Evolutionary conservation across 257 asterid genomes (phyloP).

Genomic region (Fraxinus excelsior): DNA sequence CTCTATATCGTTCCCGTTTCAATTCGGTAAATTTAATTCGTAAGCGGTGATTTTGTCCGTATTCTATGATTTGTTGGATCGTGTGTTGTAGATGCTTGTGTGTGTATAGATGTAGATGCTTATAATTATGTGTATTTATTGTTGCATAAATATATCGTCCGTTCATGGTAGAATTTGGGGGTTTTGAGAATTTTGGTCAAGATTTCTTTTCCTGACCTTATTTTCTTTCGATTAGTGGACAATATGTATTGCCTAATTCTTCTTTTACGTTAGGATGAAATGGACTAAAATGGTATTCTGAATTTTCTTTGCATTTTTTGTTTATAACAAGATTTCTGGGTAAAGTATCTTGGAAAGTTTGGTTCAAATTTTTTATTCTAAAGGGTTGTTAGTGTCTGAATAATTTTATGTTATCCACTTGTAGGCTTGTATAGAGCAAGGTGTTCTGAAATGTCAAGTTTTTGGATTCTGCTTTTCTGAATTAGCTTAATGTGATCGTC

Average conservation of each 20-base stretch:
- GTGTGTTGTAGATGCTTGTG: neutral
- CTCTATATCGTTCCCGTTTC: neutral
- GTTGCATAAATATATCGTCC: neutral
- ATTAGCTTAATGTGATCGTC: neutral
- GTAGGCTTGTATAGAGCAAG: neutral
- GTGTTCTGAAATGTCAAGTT: neutral
- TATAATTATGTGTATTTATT: constrained; percentile 16
- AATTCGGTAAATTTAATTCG: neutral
- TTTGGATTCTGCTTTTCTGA: neutral
- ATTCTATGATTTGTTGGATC: neutral
- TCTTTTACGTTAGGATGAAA: neutral
- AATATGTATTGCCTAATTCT: neutral
- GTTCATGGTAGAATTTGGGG: constrained; percentile 17
- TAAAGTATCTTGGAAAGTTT: neutral
- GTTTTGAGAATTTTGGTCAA: constrained; percentile 19
- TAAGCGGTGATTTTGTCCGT: neutral
- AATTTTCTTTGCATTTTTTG: neutral
- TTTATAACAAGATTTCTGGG: neutral
- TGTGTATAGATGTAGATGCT: neutral
- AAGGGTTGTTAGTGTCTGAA: neutral
- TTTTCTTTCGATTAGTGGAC: neutral
- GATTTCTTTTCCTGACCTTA: neutral
- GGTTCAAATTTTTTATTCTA: neutral
- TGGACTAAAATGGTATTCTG: neutral
- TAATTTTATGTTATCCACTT: neutral